These are phyloP conservation scores for Pisolithus orientalis DNA, from an alignment of 768 basidiomycete species.

Conservation along the genomic window DNA sequence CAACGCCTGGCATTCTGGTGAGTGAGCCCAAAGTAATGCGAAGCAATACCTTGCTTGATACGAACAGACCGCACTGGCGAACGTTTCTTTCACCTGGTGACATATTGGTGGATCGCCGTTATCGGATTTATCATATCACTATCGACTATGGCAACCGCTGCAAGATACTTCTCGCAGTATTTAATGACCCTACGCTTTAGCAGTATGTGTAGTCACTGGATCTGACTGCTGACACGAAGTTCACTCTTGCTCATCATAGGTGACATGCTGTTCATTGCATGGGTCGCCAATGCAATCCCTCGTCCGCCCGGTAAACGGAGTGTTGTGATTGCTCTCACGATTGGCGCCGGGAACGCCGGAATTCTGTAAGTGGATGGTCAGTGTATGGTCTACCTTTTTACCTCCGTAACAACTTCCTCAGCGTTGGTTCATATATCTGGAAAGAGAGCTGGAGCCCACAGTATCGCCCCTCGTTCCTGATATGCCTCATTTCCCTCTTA, in stretches of 20 bases:
- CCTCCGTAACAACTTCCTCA: constrained; percentile 13
- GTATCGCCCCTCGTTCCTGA: constrained; percentile 59
- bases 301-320: constrained; percentile 48
- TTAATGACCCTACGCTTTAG: constrained; percentile 54
- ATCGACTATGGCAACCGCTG: constrained; percentile 43
- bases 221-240: neutral
- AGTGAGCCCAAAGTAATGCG: neutral
- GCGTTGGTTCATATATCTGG: constrained; percentile 60
- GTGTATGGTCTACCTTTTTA: neutral
- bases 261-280: constrained; percentile 42
- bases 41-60: too few relatives aligned
- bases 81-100: constrained; percentile 55
- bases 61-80: constrained; percentile 51
- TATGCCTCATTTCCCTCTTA: constrained; percentile 32
- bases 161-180: constrained; percentile 56
- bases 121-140: constrained; percentile 55
- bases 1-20: constrained; percentile 53
- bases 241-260: constrained; percentile 18
- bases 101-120: constrained; percentile 54
- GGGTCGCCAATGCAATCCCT: constrained; percentile 58
- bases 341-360: constrained; percentile 54
- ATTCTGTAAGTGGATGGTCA: constrained; percentile 43
- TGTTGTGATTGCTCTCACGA: constrained; percentile 58
- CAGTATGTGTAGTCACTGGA: constrained; percentile 20
- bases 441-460: constrained; percentile 51